phyloP scores from a whole-genome alignment of 306 rosid genomes.

The Gynostemma pentaphyllum region DNA sequence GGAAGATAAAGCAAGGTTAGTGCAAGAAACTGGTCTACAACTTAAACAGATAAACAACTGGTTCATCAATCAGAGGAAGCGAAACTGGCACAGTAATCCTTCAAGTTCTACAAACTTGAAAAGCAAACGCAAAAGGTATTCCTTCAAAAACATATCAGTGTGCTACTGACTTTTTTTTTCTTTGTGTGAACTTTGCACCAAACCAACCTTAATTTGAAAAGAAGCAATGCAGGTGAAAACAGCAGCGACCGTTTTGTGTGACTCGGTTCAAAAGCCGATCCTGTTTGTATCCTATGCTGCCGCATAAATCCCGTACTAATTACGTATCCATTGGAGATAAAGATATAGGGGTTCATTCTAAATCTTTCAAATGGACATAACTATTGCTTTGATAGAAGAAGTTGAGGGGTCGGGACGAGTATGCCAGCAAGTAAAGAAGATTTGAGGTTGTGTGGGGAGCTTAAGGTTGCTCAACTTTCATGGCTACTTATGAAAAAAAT shows the following conservation, averaged over 20 bases:
- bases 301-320: conserved; percentile 1
- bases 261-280: conserved; percentile 16
- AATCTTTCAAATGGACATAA: neutral
- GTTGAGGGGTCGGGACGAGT: neutral
- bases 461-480: neutral
- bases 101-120: conserved; percentile 82
- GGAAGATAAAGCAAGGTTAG: conserved; percentile 94
- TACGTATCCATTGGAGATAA: neutral
- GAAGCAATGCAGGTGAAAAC: conserved; percentile 73
- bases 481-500: neutral
- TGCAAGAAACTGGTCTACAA: conserved; percentile 91
- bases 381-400: neutral
- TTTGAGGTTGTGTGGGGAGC: neutral
- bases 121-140: conserved; percentile 94
- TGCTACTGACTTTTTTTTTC: neutral
- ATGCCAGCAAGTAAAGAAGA: neutral
- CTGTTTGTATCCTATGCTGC: neutral
- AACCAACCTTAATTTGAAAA: conserved; percentile 44
- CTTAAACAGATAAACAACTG: conserved; percentile 95
- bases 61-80: conserved; percentile 98
- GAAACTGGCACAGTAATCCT: conserved; percentile 98
- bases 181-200: conserved; percentile 21
- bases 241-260: conserved; percentile 33
- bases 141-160: neutral
- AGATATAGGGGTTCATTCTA: neutral